Conservation (phyloP, 331 rosid species). For the Acacia pycnantha region DNA sequence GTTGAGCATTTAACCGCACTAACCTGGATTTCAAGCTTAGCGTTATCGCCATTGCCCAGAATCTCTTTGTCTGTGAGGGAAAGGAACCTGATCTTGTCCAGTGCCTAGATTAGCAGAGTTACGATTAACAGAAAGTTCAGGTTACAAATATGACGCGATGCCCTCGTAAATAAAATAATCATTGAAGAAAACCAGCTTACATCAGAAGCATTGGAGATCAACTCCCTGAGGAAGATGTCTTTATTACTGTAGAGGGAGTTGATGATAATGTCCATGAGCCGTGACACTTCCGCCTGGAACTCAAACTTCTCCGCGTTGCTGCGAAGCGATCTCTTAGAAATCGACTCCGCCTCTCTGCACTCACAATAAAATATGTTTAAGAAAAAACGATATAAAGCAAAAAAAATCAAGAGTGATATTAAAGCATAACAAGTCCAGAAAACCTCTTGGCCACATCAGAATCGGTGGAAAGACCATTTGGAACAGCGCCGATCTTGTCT, state of each 20-base stretch:
- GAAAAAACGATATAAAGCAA: not conserved
- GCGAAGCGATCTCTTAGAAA: conserved; percentile 83
- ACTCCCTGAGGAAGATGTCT: conserved; percentile 94
- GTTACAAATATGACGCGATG: not conserved
- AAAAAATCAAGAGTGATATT: not conserved
- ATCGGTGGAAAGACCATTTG: conserved; percentile 83
- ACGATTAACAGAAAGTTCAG: conserved; percentile 2
- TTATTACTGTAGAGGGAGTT: conserved; percentile 96
- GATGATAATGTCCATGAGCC: conserved; percentile 97
- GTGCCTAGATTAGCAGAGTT: conserved; percentile 47
- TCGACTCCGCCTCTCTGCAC: conserved; percentile 87
- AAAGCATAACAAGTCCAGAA: not conserved
- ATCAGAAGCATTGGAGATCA: conserved; percentile 97
- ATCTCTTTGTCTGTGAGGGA: conserved; percentile 91
- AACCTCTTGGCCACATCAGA: conserved; percentile 82
- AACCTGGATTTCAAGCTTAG: conserved; percentile 95
- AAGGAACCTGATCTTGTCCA: conserved; percentile 96
- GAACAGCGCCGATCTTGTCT: conserved; percentile 93
- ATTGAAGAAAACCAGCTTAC: conserved; percentile 43
- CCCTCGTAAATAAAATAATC: not conserved
- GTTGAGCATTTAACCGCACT: conserved; percentile 23
- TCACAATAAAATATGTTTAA: not conserved
- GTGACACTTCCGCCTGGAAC: conserved; percentile 99
- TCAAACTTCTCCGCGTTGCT: conserved; percentile 82
- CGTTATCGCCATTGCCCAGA: conserved; percentile 88